Conservation (phyloP, 2,329 filamentous ascomycete species). For the Grosmannia clavigera region DNA sequence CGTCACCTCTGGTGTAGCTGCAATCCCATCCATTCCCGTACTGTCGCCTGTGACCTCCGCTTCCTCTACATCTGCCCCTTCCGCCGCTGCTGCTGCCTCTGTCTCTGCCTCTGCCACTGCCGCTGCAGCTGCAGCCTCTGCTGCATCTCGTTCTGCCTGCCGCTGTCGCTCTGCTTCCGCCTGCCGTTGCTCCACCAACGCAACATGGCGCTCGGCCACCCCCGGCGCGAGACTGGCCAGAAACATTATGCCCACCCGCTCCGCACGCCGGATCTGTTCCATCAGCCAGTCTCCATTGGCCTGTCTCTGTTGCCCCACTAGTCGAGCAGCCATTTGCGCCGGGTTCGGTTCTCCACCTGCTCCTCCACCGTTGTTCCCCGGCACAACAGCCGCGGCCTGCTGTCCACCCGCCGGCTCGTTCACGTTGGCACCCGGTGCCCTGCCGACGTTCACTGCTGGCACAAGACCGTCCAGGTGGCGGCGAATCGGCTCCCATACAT, state of each 20-base stretch:
- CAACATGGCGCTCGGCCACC: slow-evolving; percentile 53
- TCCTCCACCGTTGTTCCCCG: not conserved
- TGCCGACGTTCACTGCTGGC: slow-evolving; percentile 31
- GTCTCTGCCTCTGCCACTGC: slow-evolving; percentile 22
- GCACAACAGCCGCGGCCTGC: not conserved
- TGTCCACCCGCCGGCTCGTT: not conserved
- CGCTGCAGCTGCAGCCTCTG: slow-evolving; percentile 20
- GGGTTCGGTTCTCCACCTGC: slow-evolving; percentile 26
- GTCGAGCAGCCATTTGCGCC: slow-evolving; percentile 37
- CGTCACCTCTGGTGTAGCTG: not conserved
- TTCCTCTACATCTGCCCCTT: slow-evolving; percentile 8
- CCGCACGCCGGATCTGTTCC: slow-evolving; percentile 38
- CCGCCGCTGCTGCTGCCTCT: slow-evolving; percentile 14
- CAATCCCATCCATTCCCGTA: not conserved
- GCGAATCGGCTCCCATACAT: slow-evolving; percentile 43
- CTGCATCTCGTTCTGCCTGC: slow-evolving; percentile 30
- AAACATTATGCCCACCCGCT: slow-evolving; percentile 50
- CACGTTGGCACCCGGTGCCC: not conserved
- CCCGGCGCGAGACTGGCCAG: slow-evolving; percentile 54
- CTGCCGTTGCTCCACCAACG: slow-evolving; percentile 33
- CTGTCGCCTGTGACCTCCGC: not conserved
- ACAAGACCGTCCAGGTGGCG: slow-evolving; percentile 48
- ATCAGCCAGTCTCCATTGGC: slow-evolving; percentile 36
- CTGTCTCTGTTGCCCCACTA: slow-evolving; percentile 34
- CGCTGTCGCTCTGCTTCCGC: not conserved